A percentile compares a stretch with the other conserved stretches of the same genome.
Evolutionary conservation across 345 rosid species (phyloP).

Genomic region (Citrus reticulata): DNA sequence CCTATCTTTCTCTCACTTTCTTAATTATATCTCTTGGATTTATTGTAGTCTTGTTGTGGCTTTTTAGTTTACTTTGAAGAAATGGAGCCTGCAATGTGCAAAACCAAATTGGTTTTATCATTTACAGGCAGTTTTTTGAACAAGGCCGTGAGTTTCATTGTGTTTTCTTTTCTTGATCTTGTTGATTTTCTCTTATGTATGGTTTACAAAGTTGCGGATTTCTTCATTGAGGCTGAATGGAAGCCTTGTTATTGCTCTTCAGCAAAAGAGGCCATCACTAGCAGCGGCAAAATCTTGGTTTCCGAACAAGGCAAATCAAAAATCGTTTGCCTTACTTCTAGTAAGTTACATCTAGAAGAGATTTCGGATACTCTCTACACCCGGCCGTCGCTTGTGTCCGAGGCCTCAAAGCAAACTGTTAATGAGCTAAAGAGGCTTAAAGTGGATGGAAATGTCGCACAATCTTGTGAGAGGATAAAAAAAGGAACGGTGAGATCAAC

Average conservation of each 20-base stretch:
- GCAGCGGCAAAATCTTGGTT: slow-evolving; percentile 63
- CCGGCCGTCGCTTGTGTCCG: slow-evolving; percentile 53
- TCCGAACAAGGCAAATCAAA: slow-evolving; percentile 78
- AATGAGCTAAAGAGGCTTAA: slow-evolving; percentile 49
- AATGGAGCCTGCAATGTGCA: slow-evolving; percentile 29
- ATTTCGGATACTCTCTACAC: slow-evolving; percentile 85
- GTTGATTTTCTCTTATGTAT: slow-evolving; percentile 64
- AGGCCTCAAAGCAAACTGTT: slow-evolving; percentile 35
- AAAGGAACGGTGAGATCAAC: slow-evolving; percentile 36
- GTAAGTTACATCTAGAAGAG: slow-evolving; percentile 76
- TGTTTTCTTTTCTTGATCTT: slow-evolving; percentile 76
- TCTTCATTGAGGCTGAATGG: slow-evolving; percentile 81
- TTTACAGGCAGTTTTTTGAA: slow-evolving; percentile 42
- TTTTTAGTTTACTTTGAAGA: background rate
- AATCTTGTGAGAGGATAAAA: slow-evolving; percentile 32
- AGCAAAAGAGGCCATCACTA: slow-evolving; percentile 58
- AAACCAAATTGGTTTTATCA: slow-evolving; percentile 23
- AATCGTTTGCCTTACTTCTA: slow-evolving; percentile 65
- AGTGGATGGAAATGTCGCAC: slow-evolving; percentile 24
- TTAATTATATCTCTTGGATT: background rate
- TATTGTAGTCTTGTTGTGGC: slow-evolving; percentile 1
- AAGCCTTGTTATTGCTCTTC: slow-evolving; percentile 81
- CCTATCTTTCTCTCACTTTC: background rate
- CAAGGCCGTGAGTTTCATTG: slow-evolving; percentile 64
- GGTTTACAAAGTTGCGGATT: slow-evolving; percentile 68